phyloP scores from a whole-genome alignment of 208 protist species.

The Spongospora subterranea region DNA sequence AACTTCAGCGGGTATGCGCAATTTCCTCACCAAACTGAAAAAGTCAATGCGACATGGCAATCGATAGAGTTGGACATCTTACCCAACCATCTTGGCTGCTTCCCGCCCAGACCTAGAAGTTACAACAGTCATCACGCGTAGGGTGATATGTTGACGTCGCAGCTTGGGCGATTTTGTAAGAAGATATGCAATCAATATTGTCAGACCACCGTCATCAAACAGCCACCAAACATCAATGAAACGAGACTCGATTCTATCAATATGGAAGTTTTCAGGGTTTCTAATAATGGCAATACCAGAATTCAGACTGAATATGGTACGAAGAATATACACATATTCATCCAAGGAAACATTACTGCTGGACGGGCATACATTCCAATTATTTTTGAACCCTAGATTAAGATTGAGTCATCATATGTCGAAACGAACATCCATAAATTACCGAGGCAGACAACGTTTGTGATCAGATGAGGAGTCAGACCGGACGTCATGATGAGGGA shows the following conservation, averaged over 20 bases:
- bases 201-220: constrained; percentile 61
- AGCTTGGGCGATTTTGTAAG: constrained; percentile 59
- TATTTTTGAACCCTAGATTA: background rate
- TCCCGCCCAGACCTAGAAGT: background rate
- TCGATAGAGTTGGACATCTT: constrained; percentile 11
- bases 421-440: background rate
- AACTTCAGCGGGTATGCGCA: constrained; percentile 15
- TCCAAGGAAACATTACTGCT: background rate
- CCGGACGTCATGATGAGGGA: constrained; percentile 41
- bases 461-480: constrained; percentile 1
- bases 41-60: background rate
- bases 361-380: no score
- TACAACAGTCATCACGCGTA: constrained; percentile 17
- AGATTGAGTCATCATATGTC: background rate
- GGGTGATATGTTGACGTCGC: background rate
- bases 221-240: constrained; percentile 64
- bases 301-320: background rate
- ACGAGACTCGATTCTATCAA: background rate
- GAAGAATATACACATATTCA: background rate
- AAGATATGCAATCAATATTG: constrained; percentile 58
- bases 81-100: background rate
- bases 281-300: constrained; percentile 3
- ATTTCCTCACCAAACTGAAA: background rate
- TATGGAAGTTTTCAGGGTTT: background rate
- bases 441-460: constrained; percentile 2